Conservation (phyloP, 1,139 yeast species). For the Pneumocystis oryctolagi region DNA sequence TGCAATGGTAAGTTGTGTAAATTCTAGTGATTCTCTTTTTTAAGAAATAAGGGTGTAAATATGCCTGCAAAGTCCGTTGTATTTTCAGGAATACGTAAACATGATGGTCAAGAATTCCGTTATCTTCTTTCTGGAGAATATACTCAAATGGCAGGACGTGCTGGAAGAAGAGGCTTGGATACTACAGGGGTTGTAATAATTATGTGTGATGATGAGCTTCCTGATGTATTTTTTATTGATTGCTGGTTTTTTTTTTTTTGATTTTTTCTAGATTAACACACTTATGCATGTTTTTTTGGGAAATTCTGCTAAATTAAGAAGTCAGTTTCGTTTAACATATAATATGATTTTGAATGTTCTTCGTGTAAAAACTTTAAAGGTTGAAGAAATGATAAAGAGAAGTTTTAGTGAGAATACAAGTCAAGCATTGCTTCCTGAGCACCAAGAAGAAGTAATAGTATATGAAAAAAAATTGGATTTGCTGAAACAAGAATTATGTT, state of each 20-base stretch:
- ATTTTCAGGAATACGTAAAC: slow-evolving; percentile 69
- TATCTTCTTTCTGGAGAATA: slow-evolving; percentile 85
- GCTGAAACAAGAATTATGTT: slow-evolving; percentile 27
- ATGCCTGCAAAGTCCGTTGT: slow-evolving; percentile 95
- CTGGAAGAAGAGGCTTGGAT: slow-evolving; percentile 95
- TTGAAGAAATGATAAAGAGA: slow-evolving; percentile 93
- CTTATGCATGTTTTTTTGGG: slow-evolving; percentile 76
- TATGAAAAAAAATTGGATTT: slow-evolving; percentile 35
- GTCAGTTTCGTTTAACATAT: slow-evolving; percentile 87
- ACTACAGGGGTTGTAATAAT: slow-evolving; percentile 89
- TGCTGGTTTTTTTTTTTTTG: slow-evolving; percentile 5
- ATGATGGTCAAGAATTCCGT: slow-evolving; percentile 75
- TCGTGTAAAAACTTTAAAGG: slow-evolving; percentile 83
- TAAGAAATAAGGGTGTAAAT: slow-evolving; percentile 45
- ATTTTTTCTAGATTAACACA: slow-evolving; percentile 15
- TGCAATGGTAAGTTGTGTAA: slow-evolving; percentile 43
- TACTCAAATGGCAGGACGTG: slow-evolving; percentile 98
- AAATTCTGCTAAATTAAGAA: slow-evolving; percentile 70
- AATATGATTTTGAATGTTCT: slow-evolving; percentile 85
- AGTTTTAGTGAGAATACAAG: slow-evolving; percentile 86
- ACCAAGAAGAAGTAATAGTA: slow-evolving; percentile 47
- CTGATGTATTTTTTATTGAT: slow-evolving; percentile 16
- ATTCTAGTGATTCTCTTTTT: not conserved
- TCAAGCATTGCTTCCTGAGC: slow-evolving; percentile 76
- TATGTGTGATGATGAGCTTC: slow-evolving; percentile 63